A percentile compares a stretch with the other conserved stretches of the same genome.
These are phyloP conservation scores for Cercospora citrullina DNA, from an alignment of 2,329 filamentous ascomycete species.

Conservation along the genomic window DNA sequence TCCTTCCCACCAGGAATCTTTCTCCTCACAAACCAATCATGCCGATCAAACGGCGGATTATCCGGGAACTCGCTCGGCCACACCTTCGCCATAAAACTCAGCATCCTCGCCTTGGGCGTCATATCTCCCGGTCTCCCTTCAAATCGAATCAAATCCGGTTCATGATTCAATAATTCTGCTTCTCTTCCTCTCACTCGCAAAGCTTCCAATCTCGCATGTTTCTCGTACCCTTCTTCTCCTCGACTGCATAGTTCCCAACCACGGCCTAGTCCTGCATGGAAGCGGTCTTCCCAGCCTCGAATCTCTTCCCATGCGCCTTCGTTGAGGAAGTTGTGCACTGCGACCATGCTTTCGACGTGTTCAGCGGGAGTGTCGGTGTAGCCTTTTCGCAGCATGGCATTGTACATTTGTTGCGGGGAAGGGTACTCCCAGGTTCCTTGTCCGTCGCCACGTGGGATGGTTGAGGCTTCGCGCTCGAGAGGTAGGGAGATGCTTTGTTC, in stretches of 20 bases:
- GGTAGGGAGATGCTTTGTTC: conserved; percentile 74
- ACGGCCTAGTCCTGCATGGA: conserved; percentile 67
- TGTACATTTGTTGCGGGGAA: conserved; percentile 99
- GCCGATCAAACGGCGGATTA: conserved; percentile 88
- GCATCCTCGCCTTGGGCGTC: conserved; percentile 86
- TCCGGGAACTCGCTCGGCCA: conserved; percentile 78
- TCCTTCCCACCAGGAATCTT: conserved; percentile 63
- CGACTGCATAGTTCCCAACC: conserved; percentile 38
- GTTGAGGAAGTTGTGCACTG: conserved; percentile 96
- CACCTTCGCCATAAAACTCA: conserved; percentile 74
- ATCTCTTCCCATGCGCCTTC: conserved; percentile 98
- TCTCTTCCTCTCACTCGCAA: conserved; percentile 25
- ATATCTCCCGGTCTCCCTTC: conserved; percentile 84
- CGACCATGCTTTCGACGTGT: conserved; percentile 94
- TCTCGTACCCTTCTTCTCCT: conserved; percentile 39
- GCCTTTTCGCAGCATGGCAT: conserved; percentile 92
- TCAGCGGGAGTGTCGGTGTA: conserved; percentile 92
- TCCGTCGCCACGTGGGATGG: conserved; percentile 81
- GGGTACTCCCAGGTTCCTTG: conserved; percentile 94
- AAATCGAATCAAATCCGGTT: conserved; percentile 79
- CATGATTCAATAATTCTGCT: conserved; percentile 42
- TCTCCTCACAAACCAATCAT: conserved; percentile 92
- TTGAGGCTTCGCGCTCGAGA: conserved; percentile 77
- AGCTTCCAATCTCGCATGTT: conserved; percentile 30
- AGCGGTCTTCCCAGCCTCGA: conserved; percentile 87